Evolutionary conservation across 495 filamentous ascomycete genomes (phyloP).

Genomic region (Talaromyces liani): DNA sequence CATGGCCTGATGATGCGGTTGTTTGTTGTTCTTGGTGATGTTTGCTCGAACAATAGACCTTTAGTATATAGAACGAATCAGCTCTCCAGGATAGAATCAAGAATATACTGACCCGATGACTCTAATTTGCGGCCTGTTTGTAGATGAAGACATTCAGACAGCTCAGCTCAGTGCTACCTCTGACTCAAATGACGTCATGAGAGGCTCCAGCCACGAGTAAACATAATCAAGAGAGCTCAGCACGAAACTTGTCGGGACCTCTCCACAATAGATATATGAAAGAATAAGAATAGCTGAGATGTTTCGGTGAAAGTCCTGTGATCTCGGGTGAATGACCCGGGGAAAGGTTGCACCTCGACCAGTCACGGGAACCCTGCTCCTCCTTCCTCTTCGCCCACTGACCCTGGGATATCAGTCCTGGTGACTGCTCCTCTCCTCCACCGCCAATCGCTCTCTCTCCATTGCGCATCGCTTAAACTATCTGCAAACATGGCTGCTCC

Average conservation of each 20-base stretch:
- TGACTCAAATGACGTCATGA: not conserved
- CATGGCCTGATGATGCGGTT: not conserved
- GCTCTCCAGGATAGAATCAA: not conserved
- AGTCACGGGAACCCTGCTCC: conserved; percentile 4
- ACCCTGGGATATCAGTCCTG: not conserved
- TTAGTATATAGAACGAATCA: not conserved
- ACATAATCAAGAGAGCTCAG: not conserved
- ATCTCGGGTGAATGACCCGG: conserved; percentile 4
- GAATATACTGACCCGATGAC: not conserved
- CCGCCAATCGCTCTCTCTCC: conserved; percentile 1
- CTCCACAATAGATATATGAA: not conserved
- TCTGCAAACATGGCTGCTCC: not conserved
- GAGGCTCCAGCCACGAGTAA: not conserved
- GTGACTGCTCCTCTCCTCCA: not conserved
- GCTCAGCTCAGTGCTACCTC: not conserved
- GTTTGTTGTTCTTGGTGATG: conserved; percentile 4
- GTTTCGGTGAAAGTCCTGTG: not conserved
- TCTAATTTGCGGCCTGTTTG: not conserved
- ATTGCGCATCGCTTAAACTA: not conserved
- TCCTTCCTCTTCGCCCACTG: not conserved
- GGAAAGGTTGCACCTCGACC: not conserved
- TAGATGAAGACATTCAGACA: not conserved
- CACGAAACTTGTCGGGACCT: not conserved
- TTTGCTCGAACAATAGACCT: conserved; percentile 1
- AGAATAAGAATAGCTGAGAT: not conserved